Percentiles rank a stretch among this genome's conserved stretches.
Conservation (phyloP, 306 rosid species). For the Cyclanthera cordifolia region DNA sequence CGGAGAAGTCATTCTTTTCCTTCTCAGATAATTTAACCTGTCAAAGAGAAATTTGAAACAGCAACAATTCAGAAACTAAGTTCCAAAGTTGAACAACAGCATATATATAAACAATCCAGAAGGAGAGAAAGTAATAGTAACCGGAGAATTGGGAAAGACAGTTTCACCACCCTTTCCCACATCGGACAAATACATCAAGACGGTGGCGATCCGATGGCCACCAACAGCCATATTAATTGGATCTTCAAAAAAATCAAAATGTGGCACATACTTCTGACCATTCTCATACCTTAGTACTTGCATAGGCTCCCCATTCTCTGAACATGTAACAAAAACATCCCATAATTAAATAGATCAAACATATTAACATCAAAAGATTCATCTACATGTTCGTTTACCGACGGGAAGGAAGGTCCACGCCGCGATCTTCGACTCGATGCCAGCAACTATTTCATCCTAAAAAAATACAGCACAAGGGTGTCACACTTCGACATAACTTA, state of each 20-base stretch:
- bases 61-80: background rate
- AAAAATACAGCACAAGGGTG: background rate
- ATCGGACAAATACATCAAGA: constrained; percentile 83
- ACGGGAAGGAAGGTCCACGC: constrained; percentile 86
- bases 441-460: constrained; percentile 59
- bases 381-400: constrained; percentile 30
- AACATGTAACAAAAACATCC: constrained; percentile 10
- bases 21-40: constrained; percentile 39
- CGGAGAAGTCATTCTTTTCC: constrained; percentile 45
- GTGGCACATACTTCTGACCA: constrained; percentile 89
- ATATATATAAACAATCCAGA: background rate
- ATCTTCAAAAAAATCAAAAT: constrained; percentile 80
- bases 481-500: background rate
- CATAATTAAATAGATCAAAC: background rate
- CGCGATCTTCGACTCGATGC: constrained; percentile 55
- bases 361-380: background rate
- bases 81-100: background rate
- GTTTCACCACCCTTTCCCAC: constrained; percentile 93
- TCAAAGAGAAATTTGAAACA: background rate
- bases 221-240: constrained; percentile 60
- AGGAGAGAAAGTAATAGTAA: constrained; percentile 18
- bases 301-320: constrained; percentile 86
- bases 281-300: constrained; percentile 76
- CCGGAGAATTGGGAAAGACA: constrained; percentile 68
- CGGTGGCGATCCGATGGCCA: constrained; percentile 86